These are phyloP conservation scores for Xanthoceras sorbifolium DNA, from an alignment of 345 rosid species.

Conservation along the genomic window DNA sequence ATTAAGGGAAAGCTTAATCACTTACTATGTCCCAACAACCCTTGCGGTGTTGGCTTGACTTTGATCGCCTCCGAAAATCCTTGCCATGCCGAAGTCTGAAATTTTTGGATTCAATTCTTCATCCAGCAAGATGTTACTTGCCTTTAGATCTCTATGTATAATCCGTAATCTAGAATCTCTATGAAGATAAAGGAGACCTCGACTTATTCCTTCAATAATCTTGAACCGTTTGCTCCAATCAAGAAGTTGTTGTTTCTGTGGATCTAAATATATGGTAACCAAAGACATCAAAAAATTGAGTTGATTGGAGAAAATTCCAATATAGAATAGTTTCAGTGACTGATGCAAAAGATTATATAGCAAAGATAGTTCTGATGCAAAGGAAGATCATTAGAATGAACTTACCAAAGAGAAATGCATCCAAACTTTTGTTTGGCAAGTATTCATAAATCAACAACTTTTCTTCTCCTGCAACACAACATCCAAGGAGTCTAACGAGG, in stretches of 20 bases:
- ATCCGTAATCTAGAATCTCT: conserved; percentile 32
- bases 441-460: background rate
- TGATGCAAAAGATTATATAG: too few species aligned
- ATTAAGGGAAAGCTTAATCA: too few species aligned
- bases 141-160: conserved; percentile 34
- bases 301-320: too few species aligned
- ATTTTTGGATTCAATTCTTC: conserved; percentile 32
- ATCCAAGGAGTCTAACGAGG: conserved; percentile 6
- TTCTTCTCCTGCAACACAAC: background rate
- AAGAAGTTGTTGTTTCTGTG: conserved; percentile 16
- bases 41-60: conserved; percentile 29
- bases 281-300: background rate
- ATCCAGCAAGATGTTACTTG: conserved; percentile 33
- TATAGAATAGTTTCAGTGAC: too few species aligned
- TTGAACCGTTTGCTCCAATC: conserved; percentile 25
- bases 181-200: conserved; percentile 39
- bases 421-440: background rate
- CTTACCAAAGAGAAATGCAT: background rate
- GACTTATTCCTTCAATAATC: conserved; percentile 24
- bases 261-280: conserved; percentile 9
- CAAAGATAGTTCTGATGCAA: too few species aligned
- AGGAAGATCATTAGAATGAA: too few species aligned
- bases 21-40: conserved; percentile 41
- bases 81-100: conserved; percentile 41
- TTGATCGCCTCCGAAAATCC: conserved; percentile 27